Base-by-base conservation (phyloP, 192 early-diverging fungal species). In the Funneliformis geosporum region DNA sequence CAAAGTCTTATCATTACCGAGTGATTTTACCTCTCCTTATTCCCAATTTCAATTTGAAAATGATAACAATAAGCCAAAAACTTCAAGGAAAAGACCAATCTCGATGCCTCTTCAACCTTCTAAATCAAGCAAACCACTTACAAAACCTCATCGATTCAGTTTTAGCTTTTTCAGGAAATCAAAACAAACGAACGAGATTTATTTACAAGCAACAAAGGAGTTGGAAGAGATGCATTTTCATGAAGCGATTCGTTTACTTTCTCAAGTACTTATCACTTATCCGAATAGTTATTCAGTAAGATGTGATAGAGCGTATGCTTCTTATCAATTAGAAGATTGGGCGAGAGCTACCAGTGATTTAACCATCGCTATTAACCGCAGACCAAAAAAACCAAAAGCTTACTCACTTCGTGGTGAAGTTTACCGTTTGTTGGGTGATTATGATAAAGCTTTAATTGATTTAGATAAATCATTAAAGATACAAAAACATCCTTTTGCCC, bases 271-370 rank as follows among this genome's bases (percentile, higher is more conserved):
- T 25, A 33, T 46, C 23, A 8, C 44, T 21, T 67, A 78, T 78
- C 76, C 76, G 8, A 23, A 68, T 50, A 78, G 76, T 67, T 65
- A 67, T 47, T 67, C 61, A 0, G n/a, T 55, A 39, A 67, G 46
- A 21, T 78, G 76, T 78, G 76, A 78, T 78, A 27, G 76, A 47
- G 76, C 76, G 16, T 44, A 65, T 33, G 76, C 76, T 33, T 46
- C 42, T 50, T 39, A 39, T 21, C 40, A 46, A n/a, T 18, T 67
- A 2, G 65, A 44, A 44, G 43, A 78, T n/a, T 47, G 25, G n/a
- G n/a, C 40, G 38, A 14, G 43, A 46, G 62, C 76, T 21, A 67
- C 21, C 9, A 25, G 55, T 11, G 76, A 78, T 78, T 50, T 78
- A 46, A 67, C n/a, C 68, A 14, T n/a, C 6, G 76, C 76, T 44